phyloP scores from a whole-genome alignment of 179 eudicot genomes.

The Patellifolia procumbens region DNA sequence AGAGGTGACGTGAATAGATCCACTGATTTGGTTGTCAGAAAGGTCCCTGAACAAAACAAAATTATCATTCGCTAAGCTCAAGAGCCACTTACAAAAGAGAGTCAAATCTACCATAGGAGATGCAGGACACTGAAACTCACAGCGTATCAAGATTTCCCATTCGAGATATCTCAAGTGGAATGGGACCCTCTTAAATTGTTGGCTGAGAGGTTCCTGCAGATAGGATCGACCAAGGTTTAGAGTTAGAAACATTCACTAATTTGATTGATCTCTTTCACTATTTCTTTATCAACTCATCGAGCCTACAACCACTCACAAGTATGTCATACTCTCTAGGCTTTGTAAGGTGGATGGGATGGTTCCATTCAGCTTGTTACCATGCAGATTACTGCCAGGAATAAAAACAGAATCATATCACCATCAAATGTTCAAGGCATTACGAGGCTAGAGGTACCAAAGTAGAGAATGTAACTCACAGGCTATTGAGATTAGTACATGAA shows the following conservation, averaged over 20 bases:
- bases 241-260: no score
- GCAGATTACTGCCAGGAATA: constrained; percentile 53
- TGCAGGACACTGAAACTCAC: constrained; percentile 41
- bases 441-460: not conserved
- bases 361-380: constrained; percentile 84
- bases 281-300: not conserved
- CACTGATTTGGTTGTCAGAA: constrained; percentile 70
- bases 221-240: not conserved
- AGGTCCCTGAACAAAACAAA: constrained; percentile 56
- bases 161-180: constrained; percentile 85
- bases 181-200: constrained; percentile 74
- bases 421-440: not conserved
- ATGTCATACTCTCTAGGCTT: constrained; percentile 90
- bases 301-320: constrained; percentile 53
- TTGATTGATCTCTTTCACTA: not conserved
- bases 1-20: constrained; percentile 81
- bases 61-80: not conserved
- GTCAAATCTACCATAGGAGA: no score
- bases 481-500: constrained; percentile 89
- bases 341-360: constrained; percentile 78
- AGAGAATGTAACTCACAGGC: constrained; percentile 59
- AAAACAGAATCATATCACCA: not conserved
- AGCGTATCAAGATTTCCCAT: constrained; percentile 94
- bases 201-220: constrained; percentile 76
- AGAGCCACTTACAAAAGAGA: not conserved